These are phyloP conservation scores for Paramyrothecium roridum DNA, from an alignment of 2,329 filamentous ascomycete species.

Conservation along the genomic window DNA sequence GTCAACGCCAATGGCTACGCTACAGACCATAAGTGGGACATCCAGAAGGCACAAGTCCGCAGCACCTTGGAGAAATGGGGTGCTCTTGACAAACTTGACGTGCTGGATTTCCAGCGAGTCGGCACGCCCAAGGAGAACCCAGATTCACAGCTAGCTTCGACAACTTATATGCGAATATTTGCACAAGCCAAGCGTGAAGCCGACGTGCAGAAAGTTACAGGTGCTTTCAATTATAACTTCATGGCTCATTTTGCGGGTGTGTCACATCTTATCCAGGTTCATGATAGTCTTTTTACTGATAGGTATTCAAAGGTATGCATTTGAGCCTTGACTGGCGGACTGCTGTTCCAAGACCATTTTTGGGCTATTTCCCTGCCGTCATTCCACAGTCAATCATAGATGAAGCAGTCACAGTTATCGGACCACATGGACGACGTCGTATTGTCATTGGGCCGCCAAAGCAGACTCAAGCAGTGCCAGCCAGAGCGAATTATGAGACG, in stretches of 20 bases:
- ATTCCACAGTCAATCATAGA: constrained; percentile 26
- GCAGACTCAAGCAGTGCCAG: constrained; percentile 10
- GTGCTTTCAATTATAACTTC: constrained; percentile 23
- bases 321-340: constrained; percentile 37
- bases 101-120: constrained; percentile 49
- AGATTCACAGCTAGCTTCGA: constrained; percentile 33
- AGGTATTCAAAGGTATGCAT: constrained; percentile 32
- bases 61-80: constrained; percentile 35
- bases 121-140: constrained; percentile 27
- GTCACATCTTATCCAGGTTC: no score
- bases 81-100: constrained; percentile 24
- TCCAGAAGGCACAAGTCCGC: constrained; percentile 44
- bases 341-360: constrained; percentile 21
- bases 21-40: constrained; percentile 43
- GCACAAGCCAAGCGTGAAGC: constrained; percentile 29
- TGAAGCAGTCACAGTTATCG: constrained; percentile 17
- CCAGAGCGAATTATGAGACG: constrained; percentile 18
- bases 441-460: constrained; percentile 12
- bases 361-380: constrained; percentile 17
- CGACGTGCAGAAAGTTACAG: constrained; percentile 22
- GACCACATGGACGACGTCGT: constrained; percentile 4
- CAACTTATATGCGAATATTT: constrained; percentile 42
- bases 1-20: constrained; percentile 45
- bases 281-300: no score
- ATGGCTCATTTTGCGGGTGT: constrained; percentile 37